Evolutionary conservation across 2,329 filamentous ascomycete genomes (phyloP), one percentile per base, ranked within the genome.

Genomic region (Claviceps purpurea): DNA sequence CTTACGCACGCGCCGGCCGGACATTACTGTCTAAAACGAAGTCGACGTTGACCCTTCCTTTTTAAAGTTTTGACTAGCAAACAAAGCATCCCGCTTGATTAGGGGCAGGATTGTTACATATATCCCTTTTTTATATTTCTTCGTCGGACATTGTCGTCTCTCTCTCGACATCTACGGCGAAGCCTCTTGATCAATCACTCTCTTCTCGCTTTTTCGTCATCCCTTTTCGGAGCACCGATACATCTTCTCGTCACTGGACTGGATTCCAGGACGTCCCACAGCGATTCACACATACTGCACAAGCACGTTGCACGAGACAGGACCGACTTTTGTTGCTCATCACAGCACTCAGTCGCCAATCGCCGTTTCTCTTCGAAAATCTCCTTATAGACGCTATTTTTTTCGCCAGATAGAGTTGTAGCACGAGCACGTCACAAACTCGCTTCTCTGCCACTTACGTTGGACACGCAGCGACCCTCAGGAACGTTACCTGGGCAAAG

Each of bases 41-140:
- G 54, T 57, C 57, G 59, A 64, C 60, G 58, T 64, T 62, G 62
- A 63, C 50, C 61, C 58, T 62, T 64, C 55, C 52, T 58, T 60
- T 18, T 46, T 34, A 34, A 34, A 30, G 14, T 8, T 46, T 54
- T 56, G 7, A 41, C 50, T 50, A 53, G 47, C 34, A 51, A 44
- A 30, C 43, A 47, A 50, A 37, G 5, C 13, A 40, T 20, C 11
- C n/a, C 42, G 30, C 20, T 37, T 24, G 10, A 14, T 16, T 44
- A 6, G 11, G 20, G 11, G 13, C 13, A 7, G 42, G 39, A 18
- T 40, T 34, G 20, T 34, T 7, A 18, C 20, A 34, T 34, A 18
- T 34, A 34, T 34, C 18, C 16, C 7, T 39, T 24, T 16, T 22
- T 24, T 39, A 5, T 20, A 4, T 13, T 38, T 24, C 30, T 45